These are phyloP conservation scores for Lipomyces yamanashiensis DNA, from an alignment of 805 yeast genomes.

Conservation along the genomic window DNA sequence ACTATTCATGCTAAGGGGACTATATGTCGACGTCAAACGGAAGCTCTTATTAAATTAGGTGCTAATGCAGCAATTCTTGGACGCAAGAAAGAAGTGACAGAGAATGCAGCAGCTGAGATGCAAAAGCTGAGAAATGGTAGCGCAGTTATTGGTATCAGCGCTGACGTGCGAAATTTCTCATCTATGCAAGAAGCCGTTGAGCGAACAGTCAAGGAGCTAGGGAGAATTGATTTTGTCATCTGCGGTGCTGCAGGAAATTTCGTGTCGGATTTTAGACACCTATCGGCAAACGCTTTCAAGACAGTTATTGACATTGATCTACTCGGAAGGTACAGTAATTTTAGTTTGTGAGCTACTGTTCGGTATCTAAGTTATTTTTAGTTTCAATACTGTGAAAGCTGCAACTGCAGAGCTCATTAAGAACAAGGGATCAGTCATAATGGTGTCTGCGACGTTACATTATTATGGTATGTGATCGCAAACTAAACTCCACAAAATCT, in stretches of 20 bases:
- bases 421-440: conserved; percentile 67
- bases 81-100: conserved; percentile 69
- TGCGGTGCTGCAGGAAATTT: conserved; percentile 98
- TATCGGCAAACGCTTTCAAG: conserved; percentile 86
- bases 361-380: background rate
- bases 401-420: conserved; percentile 65
- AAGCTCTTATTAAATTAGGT: conserved; percentile 80
- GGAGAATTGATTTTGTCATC: conserved; percentile 82
- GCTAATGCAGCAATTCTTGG: conserved; percentile 88
- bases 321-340: conserved; percentile 65
- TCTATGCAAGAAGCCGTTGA: conserved; percentile 68
- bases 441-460: conserved; percentile 89
- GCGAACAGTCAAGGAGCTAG: conserved; percentile 66
- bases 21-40: conserved; percentile 89
- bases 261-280: conserved; percentile 73
- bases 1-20: conserved; percentile 57
- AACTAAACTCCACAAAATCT: background rate
- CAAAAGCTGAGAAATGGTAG: conserved; percentile 60
- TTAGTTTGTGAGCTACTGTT: background rate
- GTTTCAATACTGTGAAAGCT: conserved; percentile 81
- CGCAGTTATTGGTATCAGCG: conserved; percentile 71
- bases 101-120: conserved; percentile 69
- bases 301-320: conserved; percentile 86
- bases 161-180: conserved; percentile 75
- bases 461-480: conserved; percentile 60